Evolutionary conservation across 179 eudicot genomes (phyloP), one percentile per base, ranked within the genome.

Genomic region (Actinidia chinensis): DNA sequence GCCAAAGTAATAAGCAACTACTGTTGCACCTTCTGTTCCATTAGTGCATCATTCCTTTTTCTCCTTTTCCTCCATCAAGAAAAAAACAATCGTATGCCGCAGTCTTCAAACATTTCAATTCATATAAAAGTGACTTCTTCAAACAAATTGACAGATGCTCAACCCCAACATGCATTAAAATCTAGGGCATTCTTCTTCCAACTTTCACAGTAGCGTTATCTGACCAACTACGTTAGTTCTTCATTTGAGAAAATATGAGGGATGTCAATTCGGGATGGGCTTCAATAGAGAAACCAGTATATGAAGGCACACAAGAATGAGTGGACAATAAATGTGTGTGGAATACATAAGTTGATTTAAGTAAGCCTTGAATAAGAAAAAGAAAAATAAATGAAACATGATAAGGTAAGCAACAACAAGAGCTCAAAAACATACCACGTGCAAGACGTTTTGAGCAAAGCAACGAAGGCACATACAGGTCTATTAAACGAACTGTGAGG

Each of bases 381-480:
- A 0, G 42, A 42, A 73, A 18, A 2, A 0, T 20, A 42, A 73
- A 56, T 55, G 10, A 73, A 73, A 73, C 50, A 44, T 44, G 58
- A 70, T 15, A 18, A 46, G 6, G 65, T 75, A 72, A 18, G 25
- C 50, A 56, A 20, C 61, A 55, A 42, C 8, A 58, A 36, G 33
- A 40, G 63, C 48, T 54, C 33, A 36, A 43, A 58, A 83, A 74
- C 93, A 81, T 92, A 95, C 98, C 98, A 88, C 66, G 68, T 84
- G 91, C 71, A 90, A 82, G 86, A 92, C 81, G 82, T 92, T 90
- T 74, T 94, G 92, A 64, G 89, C 82, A 81, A 94, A 92, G 85
- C 94, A 95, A 51, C 82, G 88, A 33, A 91, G 82, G 82, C 99
- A 93, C 56, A 91, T 10, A 82, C 98, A 93, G 86, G 92, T 86